A percentile compares a stretch with the other conserved stretches of the same genome.
Conservation (phyloP, 179 eudicot genomes). For the Monotropa hypopitys region DNA sequence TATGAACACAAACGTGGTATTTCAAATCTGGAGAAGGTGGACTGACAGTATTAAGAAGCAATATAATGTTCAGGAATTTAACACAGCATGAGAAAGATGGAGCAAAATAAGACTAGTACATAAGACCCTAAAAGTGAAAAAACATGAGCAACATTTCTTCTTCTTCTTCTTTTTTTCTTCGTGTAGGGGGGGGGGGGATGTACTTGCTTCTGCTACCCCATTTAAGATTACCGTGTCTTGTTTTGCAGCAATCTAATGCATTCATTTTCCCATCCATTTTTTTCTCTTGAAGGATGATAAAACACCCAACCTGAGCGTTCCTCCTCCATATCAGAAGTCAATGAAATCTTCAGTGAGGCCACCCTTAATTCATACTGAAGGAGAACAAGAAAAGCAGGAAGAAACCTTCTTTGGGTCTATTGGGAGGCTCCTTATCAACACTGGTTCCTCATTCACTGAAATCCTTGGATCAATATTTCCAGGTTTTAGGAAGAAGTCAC, state of each 20-base stretch:
- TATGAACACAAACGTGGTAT: background rate
- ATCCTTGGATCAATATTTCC: slow-evolving; percentile 55
- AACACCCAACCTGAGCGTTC: slow-evolving; percentile 16
- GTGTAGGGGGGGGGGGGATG: too few species aligned
- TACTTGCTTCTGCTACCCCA: background rate
- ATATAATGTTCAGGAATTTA: background rate
- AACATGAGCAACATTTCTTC: background rate
- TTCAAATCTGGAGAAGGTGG: background rate
- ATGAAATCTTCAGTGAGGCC: slow-evolving; percentile 44
- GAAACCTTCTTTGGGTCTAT: slow-evolving; percentile 64
- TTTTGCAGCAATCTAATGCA: background rate
- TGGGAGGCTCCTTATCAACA: slow-evolving; percentile 37
- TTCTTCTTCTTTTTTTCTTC: too few species aligned
- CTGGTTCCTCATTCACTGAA: slow-evolving; percentile 51
- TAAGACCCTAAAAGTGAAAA: background rate
- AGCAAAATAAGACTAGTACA: background rate
- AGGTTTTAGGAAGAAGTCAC: slow-evolving; percentile 35
- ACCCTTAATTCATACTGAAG: slow-evolving; percentile 66
- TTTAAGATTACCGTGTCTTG: background rate
- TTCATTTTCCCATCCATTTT: background rate
- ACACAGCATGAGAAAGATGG: background rate
- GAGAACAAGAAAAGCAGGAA: slow-evolving; percentile 66
- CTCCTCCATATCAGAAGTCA: slow-evolving; percentile 45
- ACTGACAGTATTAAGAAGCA: background rate
- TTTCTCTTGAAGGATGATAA: slow-evolving; percentile 12